Evolutionary conservation across 768 basidiomycete genomes (phyloP).

Genomic region (Termitomyces sp.): DNA sequence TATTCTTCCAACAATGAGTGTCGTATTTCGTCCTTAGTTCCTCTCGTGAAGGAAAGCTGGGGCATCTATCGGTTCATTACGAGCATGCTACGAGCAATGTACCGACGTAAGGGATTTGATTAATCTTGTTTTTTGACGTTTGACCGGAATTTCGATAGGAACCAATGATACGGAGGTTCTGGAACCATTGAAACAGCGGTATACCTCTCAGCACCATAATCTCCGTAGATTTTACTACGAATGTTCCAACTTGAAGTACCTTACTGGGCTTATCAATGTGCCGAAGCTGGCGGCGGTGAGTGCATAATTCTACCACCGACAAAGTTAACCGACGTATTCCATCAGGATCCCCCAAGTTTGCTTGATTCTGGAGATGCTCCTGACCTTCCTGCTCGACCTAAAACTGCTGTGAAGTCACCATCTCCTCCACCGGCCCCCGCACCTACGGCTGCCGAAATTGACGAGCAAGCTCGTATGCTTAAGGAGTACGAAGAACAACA

Average conservation of each 20-base stretch:
- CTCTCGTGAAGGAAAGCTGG: conserved; percentile 98
- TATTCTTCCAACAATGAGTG: conserved; percentile 94
- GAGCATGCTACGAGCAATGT: conserved; percentile 97
- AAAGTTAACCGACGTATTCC: background rate
- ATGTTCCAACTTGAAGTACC: conserved; percentile 96
- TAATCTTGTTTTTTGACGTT: background rate
- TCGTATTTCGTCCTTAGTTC: conserved; percentile 92
- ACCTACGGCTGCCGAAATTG: conserved; percentile 67
- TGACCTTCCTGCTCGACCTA: conserved; percentile 81
- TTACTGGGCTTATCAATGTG: conserved; percentile 97
- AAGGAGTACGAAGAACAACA: conserved; percentile 97
- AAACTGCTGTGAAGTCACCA: conserved; percentile 52
- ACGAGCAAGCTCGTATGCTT: conserved; percentile 90
- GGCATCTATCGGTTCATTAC: conserved; percentile 99
- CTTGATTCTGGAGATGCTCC: conserved; percentile 79
- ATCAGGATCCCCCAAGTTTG: conserved; percentile 94
- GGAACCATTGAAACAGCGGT: conserved; percentile 85
- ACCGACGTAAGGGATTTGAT: conserved; percentile 58
- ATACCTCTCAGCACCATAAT: conserved; percentile 86
- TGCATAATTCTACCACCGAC: background rate
- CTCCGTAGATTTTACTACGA: conserved; percentile 99
- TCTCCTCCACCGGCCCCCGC: conserved; percentile 73
- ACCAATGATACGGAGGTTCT: conserved; percentile 87
- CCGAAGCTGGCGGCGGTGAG: conserved; percentile 91
- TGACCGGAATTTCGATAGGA: conserved; percentile 39